Evolutionary conservation across 2,329 filamentous ascomycete genomes (phyloP).

Genomic region (Ilyonectria mors-panacis): DNA sequence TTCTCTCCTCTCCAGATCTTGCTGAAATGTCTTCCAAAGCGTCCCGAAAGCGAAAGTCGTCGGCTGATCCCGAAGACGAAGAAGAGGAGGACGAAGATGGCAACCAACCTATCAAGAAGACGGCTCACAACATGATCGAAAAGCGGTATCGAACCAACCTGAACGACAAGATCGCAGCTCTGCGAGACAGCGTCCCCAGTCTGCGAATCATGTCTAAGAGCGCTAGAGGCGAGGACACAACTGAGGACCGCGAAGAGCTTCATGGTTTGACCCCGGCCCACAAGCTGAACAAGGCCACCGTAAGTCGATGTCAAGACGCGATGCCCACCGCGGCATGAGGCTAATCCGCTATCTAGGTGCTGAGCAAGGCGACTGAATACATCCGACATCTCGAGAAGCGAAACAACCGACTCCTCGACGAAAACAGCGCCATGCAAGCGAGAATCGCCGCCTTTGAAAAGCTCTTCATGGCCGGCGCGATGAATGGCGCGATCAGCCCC

Average conservation of each 20-base stretch:
- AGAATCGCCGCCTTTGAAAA: slow-evolving; percentile 84
- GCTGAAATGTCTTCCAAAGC: slow-evolving; percentile 60
- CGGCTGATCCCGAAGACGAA: slow-evolving; percentile 64
- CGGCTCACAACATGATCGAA: slow-evolving; percentile 98
- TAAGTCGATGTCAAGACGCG: slow-evolving; percentile 50
- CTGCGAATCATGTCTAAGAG: slow-evolving; percentile 87
- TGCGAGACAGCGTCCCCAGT: slow-evolving; percentile 93
- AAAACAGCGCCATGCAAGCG: slow-evolving; percentile 84
- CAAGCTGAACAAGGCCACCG: slow-evolving; percentile 98
- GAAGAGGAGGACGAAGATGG: slow-evolving; percentile 71
- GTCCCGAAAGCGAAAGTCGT: slow-evolving; percentile 79
- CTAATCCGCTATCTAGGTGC: slow-evolving; percentile 64
- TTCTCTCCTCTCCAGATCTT: slow-evolving; percentile 73
- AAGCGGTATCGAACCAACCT: slow-evolving; percentile 96
- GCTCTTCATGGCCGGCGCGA: slow-evolving; percentile 83
- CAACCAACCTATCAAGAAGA: slow-evolving; percentile 81
- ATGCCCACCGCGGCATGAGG: background rate
- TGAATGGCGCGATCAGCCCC: slow-evolving; percentile 71
- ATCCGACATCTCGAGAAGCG: slow-evolving; percentile 94
- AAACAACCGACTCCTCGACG: slow-evolving; percentile 84
- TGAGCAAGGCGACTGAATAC: slow-evolving; percentile 97
- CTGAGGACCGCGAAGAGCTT: slow-evolving; percentile 81
- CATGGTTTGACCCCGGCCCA: slow-evolving; percentile 87
- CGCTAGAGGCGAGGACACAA: slow-evolving; percentile 76
- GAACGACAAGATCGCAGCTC: slow-evolving; percentile 95